Evolutionary conservation across 768 basidiomycete genomes (phyloP), one percentile per base, ranked within the genome.

Genomic region (Lactarius hatsudake): DNA sequence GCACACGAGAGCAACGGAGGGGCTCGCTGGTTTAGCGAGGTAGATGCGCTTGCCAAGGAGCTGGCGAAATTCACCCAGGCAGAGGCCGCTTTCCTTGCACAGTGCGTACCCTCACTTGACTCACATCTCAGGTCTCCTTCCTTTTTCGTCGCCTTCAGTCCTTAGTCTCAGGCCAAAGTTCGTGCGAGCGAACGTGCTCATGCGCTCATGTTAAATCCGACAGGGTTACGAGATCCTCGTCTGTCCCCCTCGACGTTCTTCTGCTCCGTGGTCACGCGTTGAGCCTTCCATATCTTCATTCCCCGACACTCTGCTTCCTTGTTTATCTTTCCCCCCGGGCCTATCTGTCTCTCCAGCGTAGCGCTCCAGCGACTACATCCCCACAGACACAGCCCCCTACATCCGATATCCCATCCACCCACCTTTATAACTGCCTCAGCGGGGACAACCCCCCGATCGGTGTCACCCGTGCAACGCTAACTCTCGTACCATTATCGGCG

Each of bases 21-120:
- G 26, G 81, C 89, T 48, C 81, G 85, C 62, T 93, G 92, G 92
- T 93, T 93, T 74, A 84, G 81, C 62, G 87, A 87, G 67, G 77
- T 87, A 6, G 87, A 88, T 71, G 75, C 80, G 38, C 76, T 90
- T 26, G 82, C 81, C 64, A 78, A 81, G 30, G 78, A 79, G 40
- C 74, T 86, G 3, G 83, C 84, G 68, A 74, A 72, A 10, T 77
- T 89, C 65, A 83, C 87, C 1, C 79, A 76, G 68, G 78, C 72
- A 15, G 89, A 91, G 75, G 85, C 85, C 0, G 75, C 79, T 55
- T 78, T 75, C 0, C 77, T 88, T 17, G 82, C 85, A 30, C 81
- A 76, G 89, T 90, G 74, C 51, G 66, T 71, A n/a, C 26, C 15
- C 23, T 26, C 38, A 2, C 30, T 28, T 71, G 65, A 71, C 70